Conservation (phyloP, 768 basidiomycete genomes). For the Pluteus cervinus region DNA sequence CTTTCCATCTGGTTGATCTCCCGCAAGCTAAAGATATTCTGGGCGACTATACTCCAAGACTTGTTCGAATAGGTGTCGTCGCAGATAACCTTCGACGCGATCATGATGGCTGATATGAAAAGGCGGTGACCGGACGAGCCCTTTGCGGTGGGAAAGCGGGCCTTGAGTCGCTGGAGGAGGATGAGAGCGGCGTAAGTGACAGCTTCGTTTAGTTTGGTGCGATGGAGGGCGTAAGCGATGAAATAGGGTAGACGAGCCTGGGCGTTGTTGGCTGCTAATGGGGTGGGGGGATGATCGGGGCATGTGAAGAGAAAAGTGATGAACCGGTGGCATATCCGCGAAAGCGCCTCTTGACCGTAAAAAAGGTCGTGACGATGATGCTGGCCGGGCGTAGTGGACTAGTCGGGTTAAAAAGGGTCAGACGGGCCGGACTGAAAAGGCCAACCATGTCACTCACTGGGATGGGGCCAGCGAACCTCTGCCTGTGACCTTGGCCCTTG, state of each 20-base stretch:
- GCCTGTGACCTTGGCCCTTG: constrained; percentile 3
- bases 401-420: constrained; percentile 7
- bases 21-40: constrained; percentile 76
- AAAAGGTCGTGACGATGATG: constrained; percentile 39
- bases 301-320: constrained; percentile 84
- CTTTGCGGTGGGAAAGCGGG: constrained; percentile 85
- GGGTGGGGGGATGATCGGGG: constrained; percentile 69
- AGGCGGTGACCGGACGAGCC: constrained; percentile 87
- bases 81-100: constrained; percentile 86
- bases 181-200: constrained; percentile 66
- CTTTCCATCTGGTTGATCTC: constrained; percentile 98
- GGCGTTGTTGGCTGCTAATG: constrained; percentile 45
- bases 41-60: constrained; percentile 86
- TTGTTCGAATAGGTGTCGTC: constrained; percentile 95
- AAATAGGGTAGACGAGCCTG: constrained; percentile 68
- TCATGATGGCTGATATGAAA: constrained; percentile 92
- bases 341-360: constrained; percentile 73
- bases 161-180: constrained; percentile 78
- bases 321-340: constrained; percentile 68
- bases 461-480: background rate
- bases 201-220: constrained; percentile 65
- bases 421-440: constrained; percentile 4
- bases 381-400: constrained; percentile 17
- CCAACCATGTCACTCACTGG: constrained; percentile 6
- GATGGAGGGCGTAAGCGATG: constrained; percentile 83